phyloP scores from a whole-genome alignment of 768 basidiomycete genomes.

The Mycena chlorophos region DNA sequence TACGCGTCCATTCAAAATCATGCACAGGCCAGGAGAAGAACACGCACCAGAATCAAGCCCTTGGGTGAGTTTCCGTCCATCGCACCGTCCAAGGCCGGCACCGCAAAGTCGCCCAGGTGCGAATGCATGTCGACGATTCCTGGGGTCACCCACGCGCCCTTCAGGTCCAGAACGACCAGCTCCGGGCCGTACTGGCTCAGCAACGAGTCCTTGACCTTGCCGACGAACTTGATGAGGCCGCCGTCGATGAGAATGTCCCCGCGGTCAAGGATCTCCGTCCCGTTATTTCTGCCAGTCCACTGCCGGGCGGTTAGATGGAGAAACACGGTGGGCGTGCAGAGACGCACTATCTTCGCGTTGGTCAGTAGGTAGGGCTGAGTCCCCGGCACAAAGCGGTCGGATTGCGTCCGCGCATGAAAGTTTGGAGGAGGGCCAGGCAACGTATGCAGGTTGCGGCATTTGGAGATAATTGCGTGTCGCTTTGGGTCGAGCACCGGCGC shows the following conservation, averaged over 20 bases:
- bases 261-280: conserved; percentile 57
- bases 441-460: conserved; percentile 44
- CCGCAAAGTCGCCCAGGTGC: conserved; percentile 57
- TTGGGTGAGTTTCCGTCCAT: conserved; percentile 57
- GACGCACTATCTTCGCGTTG: conserved; percentile 61
- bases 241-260: conserved; percentile 72
- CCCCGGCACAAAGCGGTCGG: conserved; percentile 66
- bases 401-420: conserved; percentile 51
- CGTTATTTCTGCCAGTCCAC: conserved; percentile 78
- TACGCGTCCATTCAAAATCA: too few species aligned
- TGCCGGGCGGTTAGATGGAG: background rate
- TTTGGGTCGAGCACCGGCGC: background rate
- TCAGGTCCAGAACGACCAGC: conserved; percentile 57
- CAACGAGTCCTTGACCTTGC: conserved; percentile 39
- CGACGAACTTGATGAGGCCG: conserved; percentile 64
- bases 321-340: background rate
- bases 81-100: conserved; percentile 53
- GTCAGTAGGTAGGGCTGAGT: conserved; percentile 65
- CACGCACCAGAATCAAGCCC: conserved; percentile 19
- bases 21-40: background rate
- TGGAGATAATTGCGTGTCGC: conserved; percentile 33
- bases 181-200: conserved; percentile 32
- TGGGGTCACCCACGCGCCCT: conserved; percentile 78
- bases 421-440: conserved; percentile 44
- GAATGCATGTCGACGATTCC: conserved; percentile 70